Percentiles rank a stretch among this genome's conserved stretches.
phyloP scores from a whole-genome alignment of 73 alveolate genomes.

The Halteria grandinella region DNA sequence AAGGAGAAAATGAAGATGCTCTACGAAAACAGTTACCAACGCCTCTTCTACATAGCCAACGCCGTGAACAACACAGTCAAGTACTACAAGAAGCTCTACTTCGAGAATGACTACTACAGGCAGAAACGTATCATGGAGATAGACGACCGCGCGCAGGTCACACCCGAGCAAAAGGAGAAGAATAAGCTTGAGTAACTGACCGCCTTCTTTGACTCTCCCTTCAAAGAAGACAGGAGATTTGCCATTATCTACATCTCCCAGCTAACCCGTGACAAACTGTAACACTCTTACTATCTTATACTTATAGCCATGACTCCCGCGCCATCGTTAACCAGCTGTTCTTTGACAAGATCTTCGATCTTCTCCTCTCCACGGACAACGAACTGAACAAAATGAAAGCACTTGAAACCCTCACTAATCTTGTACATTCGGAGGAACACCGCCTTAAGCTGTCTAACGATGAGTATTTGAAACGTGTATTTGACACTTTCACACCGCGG shows the following conservation, averaged over 20 bases:
- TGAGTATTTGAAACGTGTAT: slow-evolving; percentile 51
- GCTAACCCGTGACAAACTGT: slow-evolving; percentile 61
- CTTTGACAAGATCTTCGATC: slow-evolving; percentile 49
- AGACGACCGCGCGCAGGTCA: not conserved
- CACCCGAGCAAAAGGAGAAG: not conserved
- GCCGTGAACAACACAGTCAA: slow-evolving; percentile 45
- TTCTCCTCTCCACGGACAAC: slow-evolving; percentile 53
- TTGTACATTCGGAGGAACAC: slow-evolving; percentile 40
- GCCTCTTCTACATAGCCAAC: slow-evolving; percentile 12
- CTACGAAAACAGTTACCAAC: slow-evolving; percentile 28
- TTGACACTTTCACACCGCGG: slow-evolving; percentile 2
- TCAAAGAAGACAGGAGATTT: slow-evolving; percentile 64
- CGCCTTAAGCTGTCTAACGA: slow-evolving; percentile 47
- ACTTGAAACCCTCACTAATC: slow-evolving; percentile 57
- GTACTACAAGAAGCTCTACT: slow-evolving; percentile 54
- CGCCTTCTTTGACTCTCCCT: slow-evolving; percentile 62
- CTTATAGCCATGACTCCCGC: slow-evolving; percentile 35
- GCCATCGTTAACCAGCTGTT: slow-evolving; percentile 59
- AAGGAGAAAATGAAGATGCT: slow-evolving; percentile 44
- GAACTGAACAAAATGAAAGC: slow-evolving; percentile 55
- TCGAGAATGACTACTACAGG: slow-evolving; percentile 70
- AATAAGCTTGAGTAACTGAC: slow-evolving; percentile 37
- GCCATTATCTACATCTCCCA: slow-evolving; percentile 55
- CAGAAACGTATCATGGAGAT: slow-evolving; percentile 48
- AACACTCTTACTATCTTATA: not conserved